phyloP scores from a whole-genome alignment of 2,329 filamentous ascomycete genomes.

The Harringtonia lauricola region DNA sequence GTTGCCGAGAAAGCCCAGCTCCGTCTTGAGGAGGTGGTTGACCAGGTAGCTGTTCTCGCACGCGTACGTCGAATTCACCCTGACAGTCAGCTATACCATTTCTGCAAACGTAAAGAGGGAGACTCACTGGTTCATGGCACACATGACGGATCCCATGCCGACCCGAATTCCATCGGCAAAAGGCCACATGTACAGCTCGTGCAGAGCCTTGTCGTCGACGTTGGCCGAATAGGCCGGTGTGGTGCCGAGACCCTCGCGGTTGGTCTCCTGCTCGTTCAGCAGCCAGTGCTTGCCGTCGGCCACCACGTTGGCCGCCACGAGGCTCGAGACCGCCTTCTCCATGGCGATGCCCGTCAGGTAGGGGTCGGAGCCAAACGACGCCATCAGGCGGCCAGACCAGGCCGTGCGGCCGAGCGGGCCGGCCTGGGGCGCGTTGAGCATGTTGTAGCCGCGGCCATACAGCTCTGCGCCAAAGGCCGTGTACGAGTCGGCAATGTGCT shows the following conservation, averaged over 20 bases:
- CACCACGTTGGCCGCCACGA: not conserved
- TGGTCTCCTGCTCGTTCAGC: too few species aligned
- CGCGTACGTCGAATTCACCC: not conserved
- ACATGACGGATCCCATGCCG: not conserved
- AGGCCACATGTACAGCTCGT: not conserved
- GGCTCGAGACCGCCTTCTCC: not conserved
- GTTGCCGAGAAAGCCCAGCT: not conserved
- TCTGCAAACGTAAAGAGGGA: too few species aligned
- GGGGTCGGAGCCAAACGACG: not conserved
- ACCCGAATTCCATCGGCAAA: not conserved
- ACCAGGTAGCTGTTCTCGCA: not conserved
- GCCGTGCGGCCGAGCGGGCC: not conserved
- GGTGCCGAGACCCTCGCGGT: not conserved
- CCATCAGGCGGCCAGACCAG: not conserved
- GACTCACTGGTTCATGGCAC: not conserved
- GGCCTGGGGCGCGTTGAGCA: not conserved
- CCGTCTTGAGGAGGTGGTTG: not conserved
- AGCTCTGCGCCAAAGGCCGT: not conserved
- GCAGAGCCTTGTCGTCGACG: not conserved
- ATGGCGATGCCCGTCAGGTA: not conserved
- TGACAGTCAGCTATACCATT: too few species aligned
- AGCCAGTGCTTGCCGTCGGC: not conserved
- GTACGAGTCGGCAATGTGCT: not conserved
- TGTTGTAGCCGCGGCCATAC: not conserved
- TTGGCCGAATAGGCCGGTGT: not conserved